Base-by-base conservation (phyloP, 495 filamentous ascomycete genomes). In the Penicillium psychrofluorescens region DNA sequence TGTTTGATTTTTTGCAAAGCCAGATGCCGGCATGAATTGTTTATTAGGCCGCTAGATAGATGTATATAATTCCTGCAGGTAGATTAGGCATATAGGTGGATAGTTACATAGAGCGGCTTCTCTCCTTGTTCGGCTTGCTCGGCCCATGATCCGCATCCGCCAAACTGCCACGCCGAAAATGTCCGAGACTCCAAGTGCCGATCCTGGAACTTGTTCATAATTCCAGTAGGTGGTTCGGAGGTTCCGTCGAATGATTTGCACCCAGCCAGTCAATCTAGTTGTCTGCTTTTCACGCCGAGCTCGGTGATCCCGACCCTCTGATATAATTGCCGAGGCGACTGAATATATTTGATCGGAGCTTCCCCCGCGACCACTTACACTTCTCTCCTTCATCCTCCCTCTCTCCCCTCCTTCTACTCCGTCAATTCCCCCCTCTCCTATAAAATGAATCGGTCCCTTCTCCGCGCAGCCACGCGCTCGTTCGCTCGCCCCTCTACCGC, bases 1-100 rank as follows among this genome's bases (percentile, higher is more conserved):
- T 73, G 9, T 73, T 73, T 48, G 69, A 73, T 50, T 73, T 73
- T 45, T 55, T 73, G 11, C 69, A 73, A 43, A 70, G 66, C 29
- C 69, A 73, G 48, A 73, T 73, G 69, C 69, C 69, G 7, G 64
- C 64, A 6, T 67, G 44, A 54, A 29, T 4, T 32, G 28, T 22
- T n/a, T 44, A 6, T 29, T 7, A 2, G 28, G 41, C 44, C 34
- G 56, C 29, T 12, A 36, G 30, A 33, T 34, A 11, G 2, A 29
- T 27, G 42, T 36, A 36, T 29, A 35, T 44, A 29, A 29, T 40
- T 29, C 36, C 14, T 33, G 13, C 22, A 22, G 22, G 22, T 22
- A 22, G 6, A 22, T 22, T 22, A 22, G 22, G 22, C 6, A 22
- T 22, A 22, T 22, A 22, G 22, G 22, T 6, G 22, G 22, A 22